Conservation (phyloP, 257 asterid genomes). For the Solanum bukasovii region DNA sequence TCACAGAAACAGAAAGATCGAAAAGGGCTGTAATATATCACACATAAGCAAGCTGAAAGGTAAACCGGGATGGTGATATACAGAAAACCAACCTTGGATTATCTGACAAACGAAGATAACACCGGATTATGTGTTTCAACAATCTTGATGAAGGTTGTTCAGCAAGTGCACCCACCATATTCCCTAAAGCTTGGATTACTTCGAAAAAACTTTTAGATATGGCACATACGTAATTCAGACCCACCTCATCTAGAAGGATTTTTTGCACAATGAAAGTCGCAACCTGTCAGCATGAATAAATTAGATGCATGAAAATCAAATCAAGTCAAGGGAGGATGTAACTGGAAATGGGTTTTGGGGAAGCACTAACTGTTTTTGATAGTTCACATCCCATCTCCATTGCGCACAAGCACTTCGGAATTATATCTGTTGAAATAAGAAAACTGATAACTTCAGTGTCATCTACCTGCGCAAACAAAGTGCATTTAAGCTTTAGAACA, state of each 20-base stretch:
- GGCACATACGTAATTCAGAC: slow-evolving; percentile 10
- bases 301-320: background rate
- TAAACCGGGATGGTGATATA: background rate
- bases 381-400: slow-evolving; percentile 19
- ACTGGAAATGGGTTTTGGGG: background rate
- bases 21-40: background rate
- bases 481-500: background rate
- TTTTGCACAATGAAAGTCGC: slow-evolving; percentile 24
- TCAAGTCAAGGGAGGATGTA: background rate
- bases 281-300: slow-evolving; percentile 10
- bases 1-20: background rate
- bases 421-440: slow-evolving; percentile 19
- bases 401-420: slow-evolving; percentile 18
- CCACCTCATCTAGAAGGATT: slow-evolving; percentile 18
- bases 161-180: too few species aligned
- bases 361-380: slow-evolving; percentile 19
- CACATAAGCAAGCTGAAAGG: background rate
- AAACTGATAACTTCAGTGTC: slow-evolving; percentile 5
- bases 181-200: too few species aligned
- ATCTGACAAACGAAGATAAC: too few species aligned
- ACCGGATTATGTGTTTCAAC: too few species aligned
- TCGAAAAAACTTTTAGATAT: too few species aligned
- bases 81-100: too few species aligned
- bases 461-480: slow-evolving; percentile 10
- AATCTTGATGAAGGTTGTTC: too few species aligned